Base-by-base conservation (phyloP, 75 land plant species). In the Larix kaempferi region DNA sequence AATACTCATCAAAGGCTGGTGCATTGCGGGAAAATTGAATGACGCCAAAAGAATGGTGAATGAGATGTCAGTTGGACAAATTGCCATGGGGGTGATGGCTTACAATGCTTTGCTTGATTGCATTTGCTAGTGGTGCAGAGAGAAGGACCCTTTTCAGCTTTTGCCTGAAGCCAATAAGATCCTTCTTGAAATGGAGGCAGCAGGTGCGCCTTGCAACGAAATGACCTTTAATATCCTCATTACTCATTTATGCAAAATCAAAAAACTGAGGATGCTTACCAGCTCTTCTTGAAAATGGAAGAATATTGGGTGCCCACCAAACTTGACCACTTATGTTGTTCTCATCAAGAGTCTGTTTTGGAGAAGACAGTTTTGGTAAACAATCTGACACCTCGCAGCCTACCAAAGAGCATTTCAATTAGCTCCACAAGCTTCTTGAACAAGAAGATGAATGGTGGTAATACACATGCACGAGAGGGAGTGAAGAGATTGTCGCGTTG, bases 371-470 rank as follows among this genome's bases (percentile, higher is more conserved):
- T 16, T 23, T 35, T 13, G 37, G 56, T 5, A 35, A 25, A 14
- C 57, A 39, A 54, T 59, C 59, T 60, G 64, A 59, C 33, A n/a
- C 33, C 76, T 8, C 58, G 76, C 0, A 52, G 82, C 19, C 49
- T 89, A 41, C 91, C 91, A 5, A 89, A 89, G 79, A 89, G 89
- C 79, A 89, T 89, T 56, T 84, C 91, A 14, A 84, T 89, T 56
- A 83, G 89, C 41, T 87, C 91, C 3, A 73, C 79, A 25, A 89
- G 84, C 2, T 89, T 78, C 71, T 64, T 87, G 66, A 88, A 86
- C 78, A 57, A 56, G 29, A 69, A 69, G 35, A 44, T 44, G 8
- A 44, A 44, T 10, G 52, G 52, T 44, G 52, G 0, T 7, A 44
- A 44, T 44, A 44, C 52, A 10, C 52, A 8, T 44, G 6, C 52